These are phyloP conservation scores for Penicillium brasilianum DNA, from an alignment of 2,329 filamentous ascomycete species.

Conservation along the genomic window DNA sequence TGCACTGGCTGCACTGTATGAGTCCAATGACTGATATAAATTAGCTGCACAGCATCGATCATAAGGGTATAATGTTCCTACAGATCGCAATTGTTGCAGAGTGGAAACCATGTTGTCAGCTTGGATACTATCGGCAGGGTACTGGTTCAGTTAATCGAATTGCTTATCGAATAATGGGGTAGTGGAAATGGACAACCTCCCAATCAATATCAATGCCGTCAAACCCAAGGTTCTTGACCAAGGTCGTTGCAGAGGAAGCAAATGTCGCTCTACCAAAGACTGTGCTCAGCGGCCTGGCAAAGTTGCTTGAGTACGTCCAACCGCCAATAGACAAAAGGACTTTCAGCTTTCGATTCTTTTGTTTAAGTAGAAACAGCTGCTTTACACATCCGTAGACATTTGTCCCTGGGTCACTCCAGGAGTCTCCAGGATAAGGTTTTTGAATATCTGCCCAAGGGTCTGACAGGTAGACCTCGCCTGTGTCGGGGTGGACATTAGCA, in stretches of 20 bases:
- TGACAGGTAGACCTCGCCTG: slow-evolving; percentile 75
- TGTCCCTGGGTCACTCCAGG: slow-evolving; percentile 68
- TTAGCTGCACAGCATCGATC: neutral
- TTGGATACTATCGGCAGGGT: slow-evolving; percentile 37
- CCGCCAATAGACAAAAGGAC: slow-evolving; percentile 81
- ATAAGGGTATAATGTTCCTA: slow-evolving; percentile 15
- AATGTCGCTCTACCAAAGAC: slow-evolving; percentile 67
- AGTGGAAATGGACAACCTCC: slow-evolving; percentile 35
- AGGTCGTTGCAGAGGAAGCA: slow-evolving; percentile 70
- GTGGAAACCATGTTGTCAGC: slow-evolving; percentile 42
- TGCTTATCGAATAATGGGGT: too few species aligned
- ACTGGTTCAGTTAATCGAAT: slow-evolving; percentile 26
- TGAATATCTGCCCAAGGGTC: slow-evolving; percentile 71
- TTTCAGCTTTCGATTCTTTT: slow-evolving; percentile 75
- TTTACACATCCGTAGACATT: slow-evolving; percentile 79
- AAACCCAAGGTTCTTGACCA: slow-evolving; percentile 81
- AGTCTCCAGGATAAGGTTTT: slow-evolving; percentile 71
- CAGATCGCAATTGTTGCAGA: slow-evolving; percentile 36
- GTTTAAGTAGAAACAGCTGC: slow-evolving; percentile 76
- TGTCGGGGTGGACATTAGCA: slow-evolving; percentile 77
- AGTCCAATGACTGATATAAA: slow-evolving; percentile 42
- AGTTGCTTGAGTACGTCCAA: slow-evolving; percentile 79
- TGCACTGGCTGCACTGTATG: slow-evolving; percentile 44
- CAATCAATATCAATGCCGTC: slow-evolving; percentile 52
- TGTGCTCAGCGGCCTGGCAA: slow-evolving; percentile 70